A percentile compares a stretch with the other conserved stretches of the same genome.
Conservation (phyloP, 1,284 basidiomycete species). For the Ceratobasidium sp. region DNA sequence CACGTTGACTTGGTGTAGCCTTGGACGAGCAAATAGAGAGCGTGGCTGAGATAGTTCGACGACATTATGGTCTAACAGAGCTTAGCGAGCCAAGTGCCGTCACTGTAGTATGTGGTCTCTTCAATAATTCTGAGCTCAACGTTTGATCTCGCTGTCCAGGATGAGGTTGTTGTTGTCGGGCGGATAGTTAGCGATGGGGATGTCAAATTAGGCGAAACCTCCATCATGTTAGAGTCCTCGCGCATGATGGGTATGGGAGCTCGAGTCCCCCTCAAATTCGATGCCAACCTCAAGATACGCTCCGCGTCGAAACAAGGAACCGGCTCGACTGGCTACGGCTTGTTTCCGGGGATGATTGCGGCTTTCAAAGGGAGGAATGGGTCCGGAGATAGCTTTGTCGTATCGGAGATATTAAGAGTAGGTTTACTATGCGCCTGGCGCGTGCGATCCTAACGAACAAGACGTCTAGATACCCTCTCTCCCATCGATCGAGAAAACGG, state of each 20-base stretch:
- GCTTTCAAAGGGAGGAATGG: slow-evolving; percentile 93
- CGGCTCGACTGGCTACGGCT: slow-evolving; percentile 75
- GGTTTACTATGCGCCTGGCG: slow-evolving; percentile 51
- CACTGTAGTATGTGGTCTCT: slow-evolving; percentile 70
- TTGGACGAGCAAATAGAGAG: slow-evolving; percentile 90
- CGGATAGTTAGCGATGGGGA: slow-evolving; percentile 83
- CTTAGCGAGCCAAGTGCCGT: slow-evolving; percentile 82
- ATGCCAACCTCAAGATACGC: slow-evolving; percentile 74
- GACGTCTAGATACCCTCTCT: slow-evolving; percentile 58
- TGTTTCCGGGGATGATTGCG: slow-evolving; percentile 93
- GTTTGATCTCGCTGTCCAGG: slow-evolving; percentile 60
- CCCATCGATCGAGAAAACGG: slow-evolving; percentile 57
- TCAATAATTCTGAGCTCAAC: neutral
- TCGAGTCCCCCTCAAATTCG: slow-evolving; percentile 79
- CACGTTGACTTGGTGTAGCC: slow-evolving; percentile 59
- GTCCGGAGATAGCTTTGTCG: slow-evolving; percentile 88
- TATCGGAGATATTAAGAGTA: slow-evolving; percentile 85
- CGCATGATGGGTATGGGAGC: slow-evolving; percentile 81
- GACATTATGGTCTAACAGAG: slow-evolving; percentile 77
- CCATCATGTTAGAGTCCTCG: slow-evolving; percentile 84
- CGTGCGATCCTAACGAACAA: slow-evolving; percentile 12
- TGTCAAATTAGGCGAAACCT: slow-evolving; percentile 78
- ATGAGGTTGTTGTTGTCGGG: slow-evolving; percentile 82
- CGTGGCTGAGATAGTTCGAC: slow-evolving; percentile 77
- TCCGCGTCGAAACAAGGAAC: slow-evolving; percentile 65